Percentiles rank a stretch among this genome's conserved stretches.
Evolutionary conservation across 2,329 filamentous ascomycete species (phyloP).

Genomic region (Pleurostoma richardsiae): DNA sequence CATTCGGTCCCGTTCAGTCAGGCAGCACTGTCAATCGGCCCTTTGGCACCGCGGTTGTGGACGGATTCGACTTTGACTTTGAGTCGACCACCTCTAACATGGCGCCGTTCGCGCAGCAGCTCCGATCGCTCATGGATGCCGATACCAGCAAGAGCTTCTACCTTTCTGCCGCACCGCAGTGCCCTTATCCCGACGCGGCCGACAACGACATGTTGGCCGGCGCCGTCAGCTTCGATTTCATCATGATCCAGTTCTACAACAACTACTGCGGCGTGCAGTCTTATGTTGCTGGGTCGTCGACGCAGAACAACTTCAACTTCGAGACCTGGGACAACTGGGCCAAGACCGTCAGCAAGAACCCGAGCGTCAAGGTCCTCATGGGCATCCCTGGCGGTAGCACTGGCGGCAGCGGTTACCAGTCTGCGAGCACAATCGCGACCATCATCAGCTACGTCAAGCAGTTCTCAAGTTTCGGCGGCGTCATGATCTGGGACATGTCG

Average conservation of each 20-base stretch:
- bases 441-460: constrained; percentile 49
- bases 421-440: constrained; percentile 35
- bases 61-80: constrained; percentile 76
- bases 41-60: constrained; percentile 60
- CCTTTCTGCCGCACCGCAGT: constrained; percentile 65
- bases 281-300: constrained; percentile 36
- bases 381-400: constrained; percentile 52
- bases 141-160: constrained; percentile 48
- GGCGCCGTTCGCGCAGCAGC: constrained; percentile 51
- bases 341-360: constrained; percentile 49
- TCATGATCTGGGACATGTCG: constrained; percentile 66
- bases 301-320: constrained; percentile 56
- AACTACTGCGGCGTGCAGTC: constrained; percentile 58
- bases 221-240: constrained; percentile 50
- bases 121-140: constrained; percentile 51
- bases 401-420: constrained; percentile 52
- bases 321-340: constrained; percentile 63
- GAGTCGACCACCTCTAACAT: constrained; percentile 57
- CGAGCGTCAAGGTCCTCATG: constrained; percentile 54
- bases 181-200: constrained; percentile 58
- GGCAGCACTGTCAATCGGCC: constrained; percentile 50
- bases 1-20: constrained; percentile 55
- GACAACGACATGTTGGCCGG: constrained; percentile 51
- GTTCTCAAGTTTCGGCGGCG: constrained; percentile 58
- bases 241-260: constrained; percentile 66